Percentiles rank a stretch among this genome's conserved stretches.
These are phyloP conservation scores for Umbelopsis isabellina DNA, from an alignment of 192 early-diverging fungal species.

Conservation along the genomic window DNA sequence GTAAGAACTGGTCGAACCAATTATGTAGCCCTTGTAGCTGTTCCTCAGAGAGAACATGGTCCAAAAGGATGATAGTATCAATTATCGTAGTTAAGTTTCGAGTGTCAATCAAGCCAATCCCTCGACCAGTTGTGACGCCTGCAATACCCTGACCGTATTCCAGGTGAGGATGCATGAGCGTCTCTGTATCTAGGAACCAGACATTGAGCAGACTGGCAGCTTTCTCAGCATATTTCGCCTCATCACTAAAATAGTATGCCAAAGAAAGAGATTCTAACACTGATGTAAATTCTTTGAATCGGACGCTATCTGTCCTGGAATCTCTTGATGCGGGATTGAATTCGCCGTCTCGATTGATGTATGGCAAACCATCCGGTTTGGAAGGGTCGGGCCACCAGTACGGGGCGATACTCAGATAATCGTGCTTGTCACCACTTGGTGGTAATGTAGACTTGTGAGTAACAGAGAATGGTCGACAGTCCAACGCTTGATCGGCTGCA, in stretches of 20 bases:
- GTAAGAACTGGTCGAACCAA: slow-evolving; percentile 1
- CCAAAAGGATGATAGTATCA: not conserved
- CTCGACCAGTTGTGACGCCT: slow-evolving; percentile 3
- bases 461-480: slow-evolving; percentile 1
- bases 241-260: slow-evolving; percentile 22
- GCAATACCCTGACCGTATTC: slow-evolving; percentile 18
- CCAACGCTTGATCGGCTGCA: slow-evolving; percentile 9
- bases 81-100: not conserved
- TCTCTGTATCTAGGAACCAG: slow-evolving; percentile 16
- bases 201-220: not conserved
- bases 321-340: slow-evolving; percentile 15
- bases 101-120: slow-evolving; percentile 11
- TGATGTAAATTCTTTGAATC: slow-evolving; percentile 8
- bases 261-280: not conserved
- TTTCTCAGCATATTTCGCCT: slow-evolving; percentile 10
- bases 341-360: slow-evolving; percentile 16
- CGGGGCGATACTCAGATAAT: slow-evolving; percentile 15
- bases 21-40: not conserved
- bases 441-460: slow-evolving; percentile 2
- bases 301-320: not conserved
- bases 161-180: slow-evolving; percentile 13
- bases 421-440: slow-evolving; percentile 24
- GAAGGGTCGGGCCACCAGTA: slow-evolving; percentile 26
- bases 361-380: not conserved
- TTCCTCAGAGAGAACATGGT: not conserved